Evolutionary conservation across 108 stramenopile genomes (phyloP).

Genomic region (Nannochloropsis gaditana): DNA sequence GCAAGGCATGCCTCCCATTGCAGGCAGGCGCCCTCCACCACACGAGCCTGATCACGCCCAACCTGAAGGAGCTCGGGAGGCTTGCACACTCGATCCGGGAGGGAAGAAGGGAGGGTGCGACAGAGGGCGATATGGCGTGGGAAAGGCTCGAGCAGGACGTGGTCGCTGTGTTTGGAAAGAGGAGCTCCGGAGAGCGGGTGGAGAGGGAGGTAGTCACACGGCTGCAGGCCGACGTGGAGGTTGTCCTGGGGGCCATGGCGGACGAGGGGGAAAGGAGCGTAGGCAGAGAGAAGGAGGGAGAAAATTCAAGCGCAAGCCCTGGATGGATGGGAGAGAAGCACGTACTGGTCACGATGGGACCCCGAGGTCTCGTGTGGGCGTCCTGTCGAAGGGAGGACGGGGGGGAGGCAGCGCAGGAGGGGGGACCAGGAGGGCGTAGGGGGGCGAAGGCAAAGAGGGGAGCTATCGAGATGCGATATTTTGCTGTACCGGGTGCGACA

Average conservation of each 20-base stretch:
- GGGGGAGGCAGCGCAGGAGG: no score
- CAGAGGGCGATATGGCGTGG: neutral
- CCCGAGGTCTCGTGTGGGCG: conserved; percentile 25
- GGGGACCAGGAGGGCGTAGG: no score
- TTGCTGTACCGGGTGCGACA: neutral
- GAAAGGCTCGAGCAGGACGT: neutral
- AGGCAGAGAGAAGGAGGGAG: neutral
- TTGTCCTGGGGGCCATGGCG: neutral
- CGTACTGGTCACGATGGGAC: conserved; percentile 35
- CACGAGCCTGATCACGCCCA: neutral
- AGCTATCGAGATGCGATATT: neutral
- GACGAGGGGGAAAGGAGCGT: neutral
- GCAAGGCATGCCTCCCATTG: conserved; percentile 25
- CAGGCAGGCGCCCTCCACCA: conserved; percentile 22
- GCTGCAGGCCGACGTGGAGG: neutral
- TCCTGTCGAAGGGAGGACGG: neutral
- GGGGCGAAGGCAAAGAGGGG: neutral
- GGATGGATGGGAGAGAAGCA: conserved; percentile 31
- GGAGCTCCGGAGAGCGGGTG: neutral
- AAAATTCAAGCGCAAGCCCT: neutral
- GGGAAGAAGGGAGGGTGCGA: neutral
- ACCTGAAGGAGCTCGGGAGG: neutral
- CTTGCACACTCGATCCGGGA: neutral
- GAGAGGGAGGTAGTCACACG: neutral
- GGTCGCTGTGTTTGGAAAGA: neutral